A percentile compares a stretch with the other conserved stretches of the same genome.
Evolutionary conservation across 2,329 filamentous ascomycete genomes (phyloP).

Genomic region (Akanthomyces muscarius): DNA sequence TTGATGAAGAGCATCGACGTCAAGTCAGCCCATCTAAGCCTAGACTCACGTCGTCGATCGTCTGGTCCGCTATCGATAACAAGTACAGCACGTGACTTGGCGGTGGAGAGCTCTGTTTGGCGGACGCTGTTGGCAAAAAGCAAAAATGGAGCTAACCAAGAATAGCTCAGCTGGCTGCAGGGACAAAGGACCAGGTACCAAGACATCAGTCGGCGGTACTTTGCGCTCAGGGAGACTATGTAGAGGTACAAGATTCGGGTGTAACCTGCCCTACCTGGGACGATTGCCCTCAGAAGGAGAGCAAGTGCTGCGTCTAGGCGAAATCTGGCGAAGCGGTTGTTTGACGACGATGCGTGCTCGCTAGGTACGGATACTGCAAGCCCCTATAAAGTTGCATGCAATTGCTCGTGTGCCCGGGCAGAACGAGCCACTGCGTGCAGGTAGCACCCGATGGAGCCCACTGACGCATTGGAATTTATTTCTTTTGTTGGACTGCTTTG

Average conservation of each 20-base stretch:
- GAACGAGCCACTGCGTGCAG: background rate
- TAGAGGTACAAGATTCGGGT: background rate
- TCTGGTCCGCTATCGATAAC: background rate
- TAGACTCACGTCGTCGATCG: background rate
- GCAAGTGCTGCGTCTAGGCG: background rate
- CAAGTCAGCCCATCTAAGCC: background rate
- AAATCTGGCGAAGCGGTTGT: background rate
- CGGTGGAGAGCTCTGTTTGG: background rate
- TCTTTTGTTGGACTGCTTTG: background rate
- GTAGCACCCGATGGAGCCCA: background rate
- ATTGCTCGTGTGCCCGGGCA: conserved; percentile 4
- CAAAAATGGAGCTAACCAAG: conserved; percentile 2
- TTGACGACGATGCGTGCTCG: background rate
- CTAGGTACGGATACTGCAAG: background rate
- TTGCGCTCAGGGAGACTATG: background rate
- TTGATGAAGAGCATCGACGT: background rate
- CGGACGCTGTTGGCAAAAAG: background rate
- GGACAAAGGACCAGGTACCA: background rate
- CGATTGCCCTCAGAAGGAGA: background rate
- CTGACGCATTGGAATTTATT: background rate
- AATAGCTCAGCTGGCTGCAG: background rate
- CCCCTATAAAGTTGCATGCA: background rate
- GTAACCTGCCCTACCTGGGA: background rate
- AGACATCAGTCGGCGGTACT: background rate
- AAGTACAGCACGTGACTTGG: background rate